These are phyloP conservation scores for Adansonia digitata DNA, from an alignment of 345 rosid genomes.

Conservation along the genomic window DNA sequence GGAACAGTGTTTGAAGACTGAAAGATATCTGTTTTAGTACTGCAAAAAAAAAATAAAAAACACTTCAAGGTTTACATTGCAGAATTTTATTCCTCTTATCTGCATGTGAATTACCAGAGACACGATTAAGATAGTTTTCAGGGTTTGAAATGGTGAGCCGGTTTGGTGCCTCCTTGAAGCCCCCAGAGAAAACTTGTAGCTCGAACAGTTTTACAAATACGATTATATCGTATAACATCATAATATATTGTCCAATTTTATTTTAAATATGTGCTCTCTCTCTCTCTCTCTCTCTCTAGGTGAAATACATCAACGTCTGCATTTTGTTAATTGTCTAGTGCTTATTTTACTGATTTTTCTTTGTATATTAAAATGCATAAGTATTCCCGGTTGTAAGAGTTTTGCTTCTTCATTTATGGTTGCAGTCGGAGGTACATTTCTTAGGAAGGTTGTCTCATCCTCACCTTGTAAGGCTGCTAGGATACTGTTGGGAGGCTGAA, in stretches of 20 bases:
- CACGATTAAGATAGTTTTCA: neutral
- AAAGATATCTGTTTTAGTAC: too few species aligned
- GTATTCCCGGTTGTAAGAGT: neutral
- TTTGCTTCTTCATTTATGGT: slow-evolving; percentile 12
- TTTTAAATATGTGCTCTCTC: too few species aligned
- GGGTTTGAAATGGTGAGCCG: neutral
- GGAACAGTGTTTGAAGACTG: neutral
- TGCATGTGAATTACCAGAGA: neutral
- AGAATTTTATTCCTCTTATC: neutral
- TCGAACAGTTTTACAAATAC: neutral
- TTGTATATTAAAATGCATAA: neutral
- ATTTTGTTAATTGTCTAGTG: neutral
- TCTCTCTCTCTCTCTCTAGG: too few species aligned
- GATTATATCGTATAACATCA: neutral
- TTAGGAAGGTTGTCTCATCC: slow-evolving; percentile 84
- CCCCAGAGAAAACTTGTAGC: neutral
- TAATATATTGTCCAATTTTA: neutral
- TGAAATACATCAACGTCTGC: neutral
- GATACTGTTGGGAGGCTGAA: slow-evolving; percentile 69
- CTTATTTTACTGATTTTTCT: neutral
- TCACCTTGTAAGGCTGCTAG: slow-evolving; percentile 73
- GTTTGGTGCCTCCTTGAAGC: neutral
- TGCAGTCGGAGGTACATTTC: slow-evolving; percentile 77
- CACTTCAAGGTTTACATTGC: neutral
- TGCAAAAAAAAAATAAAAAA: neutral